Percentiles rank a stretch among this genome's conserved stretches.
Conservation (phyloP, 441 rosid species). For the Isatis lusitanica region DNA sequence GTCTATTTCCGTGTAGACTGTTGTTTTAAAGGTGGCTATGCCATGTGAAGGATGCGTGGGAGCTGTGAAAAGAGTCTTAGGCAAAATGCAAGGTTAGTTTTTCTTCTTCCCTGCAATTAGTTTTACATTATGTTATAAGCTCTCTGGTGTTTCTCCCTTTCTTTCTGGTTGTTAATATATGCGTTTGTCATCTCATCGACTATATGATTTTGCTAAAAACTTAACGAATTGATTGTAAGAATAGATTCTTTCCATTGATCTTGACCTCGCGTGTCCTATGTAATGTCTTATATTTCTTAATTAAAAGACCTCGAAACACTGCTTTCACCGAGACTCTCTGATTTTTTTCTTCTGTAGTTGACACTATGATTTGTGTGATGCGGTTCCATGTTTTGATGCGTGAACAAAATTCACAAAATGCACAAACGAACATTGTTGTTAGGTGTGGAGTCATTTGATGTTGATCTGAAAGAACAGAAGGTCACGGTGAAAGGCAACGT, state of each 20-base stretch:
- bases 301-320: not conserved
- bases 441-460: conserved; percentile 83
- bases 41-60: conserved; percentile 82
- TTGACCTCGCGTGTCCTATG: not conserved
- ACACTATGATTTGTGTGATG: not conserved
- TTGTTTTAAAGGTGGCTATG: conserved; percentile 82
- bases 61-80: conserved; percentile 83
- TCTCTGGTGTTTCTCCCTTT: not conserved
- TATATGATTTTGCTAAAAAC: not conserved
- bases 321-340: not conserved
- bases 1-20: conserved; percentile 55
- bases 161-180: not conserved
- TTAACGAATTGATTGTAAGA: not conserved
- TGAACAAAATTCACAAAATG: not conserved
- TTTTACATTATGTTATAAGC: not conserved
- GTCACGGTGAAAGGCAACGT: conserved; percentile 88
- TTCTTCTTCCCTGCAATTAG: not conserved
- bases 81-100: conserved; percentile 75
- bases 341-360: not conserved
- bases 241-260: not conserved
- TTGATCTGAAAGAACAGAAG: conserved; percentile 77
- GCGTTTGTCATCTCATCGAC: not conserved
- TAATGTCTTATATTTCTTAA: too few species aligned
- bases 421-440: conserved; percentile 11
- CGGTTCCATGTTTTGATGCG: not conserved